Conservation (phyloP, 345 rosid species). For the Carallia brachiata region DNA sequence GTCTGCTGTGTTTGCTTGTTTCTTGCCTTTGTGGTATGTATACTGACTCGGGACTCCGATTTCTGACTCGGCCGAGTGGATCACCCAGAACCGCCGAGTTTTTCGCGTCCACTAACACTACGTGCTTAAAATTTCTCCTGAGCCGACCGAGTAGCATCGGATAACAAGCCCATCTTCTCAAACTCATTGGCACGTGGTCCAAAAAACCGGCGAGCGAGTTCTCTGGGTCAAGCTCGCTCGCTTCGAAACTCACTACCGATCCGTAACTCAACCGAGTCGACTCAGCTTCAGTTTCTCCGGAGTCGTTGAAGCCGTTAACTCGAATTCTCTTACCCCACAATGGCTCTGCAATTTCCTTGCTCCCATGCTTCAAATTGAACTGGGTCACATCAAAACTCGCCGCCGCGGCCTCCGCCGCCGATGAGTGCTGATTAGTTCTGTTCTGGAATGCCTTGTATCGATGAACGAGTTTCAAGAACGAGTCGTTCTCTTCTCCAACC, state of each 20-base stretch:
- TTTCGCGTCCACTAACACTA: conserved; percentile 58
- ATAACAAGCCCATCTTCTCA: conserved; percentile 86
- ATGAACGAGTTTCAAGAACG: conserved; percentile 55
- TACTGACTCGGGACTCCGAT: conserved; percentile 61
- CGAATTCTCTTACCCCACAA: conserved; percentile 76
- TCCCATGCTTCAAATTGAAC: conserved; percentile 31
- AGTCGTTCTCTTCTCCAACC: conserved; percentile 62
- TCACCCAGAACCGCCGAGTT: conserved; percentile 49
- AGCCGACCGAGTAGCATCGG: conserved; percentile 87
- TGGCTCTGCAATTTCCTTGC: conserved; percentile 48
- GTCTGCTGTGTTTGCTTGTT: conserved; percentile 26
- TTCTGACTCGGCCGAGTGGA: conserved; percentile 64
- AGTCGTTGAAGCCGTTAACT: conserved; percentile 17
- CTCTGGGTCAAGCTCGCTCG: conserved; percentile 82
- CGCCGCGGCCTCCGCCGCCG: background rate
- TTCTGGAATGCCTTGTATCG: conserved; percentile 25
- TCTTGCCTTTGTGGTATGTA: conserved; percentile 15
- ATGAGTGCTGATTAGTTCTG: conserved; percentile 22
- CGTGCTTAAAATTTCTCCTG: conserved; percentile 70
- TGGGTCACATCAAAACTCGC: conserved; percentile 42
- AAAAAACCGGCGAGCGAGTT: conserved; percentile 76
- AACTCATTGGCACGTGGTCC: conserved; percentile 60
- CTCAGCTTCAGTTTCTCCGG: conserved; percentile 26
- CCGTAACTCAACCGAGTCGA: conserved; percentile 62
- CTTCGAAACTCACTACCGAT: conserved; percentile 74